Evolutionary conservation across 108 stramenopile species (phyloP).

Genomic region (Pseudonitzschia pungens): DNA sequence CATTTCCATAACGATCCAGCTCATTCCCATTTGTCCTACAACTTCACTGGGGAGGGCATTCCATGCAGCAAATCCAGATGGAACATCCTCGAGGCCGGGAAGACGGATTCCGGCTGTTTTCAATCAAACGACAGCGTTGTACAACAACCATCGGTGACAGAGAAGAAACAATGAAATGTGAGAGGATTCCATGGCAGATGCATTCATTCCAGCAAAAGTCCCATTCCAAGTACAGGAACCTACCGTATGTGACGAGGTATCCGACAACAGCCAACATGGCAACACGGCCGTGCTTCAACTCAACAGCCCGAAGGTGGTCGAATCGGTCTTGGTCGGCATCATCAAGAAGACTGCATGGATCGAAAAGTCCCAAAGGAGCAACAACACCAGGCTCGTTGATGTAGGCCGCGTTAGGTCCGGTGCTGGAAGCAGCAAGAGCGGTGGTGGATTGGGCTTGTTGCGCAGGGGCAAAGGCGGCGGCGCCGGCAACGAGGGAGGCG

Average conservation of each 20-base stretch:
- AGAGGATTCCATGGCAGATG: not conserved
- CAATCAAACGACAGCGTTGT: not conserved
- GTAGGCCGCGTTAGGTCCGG: conserved; percentile 44
- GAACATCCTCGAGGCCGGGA: conserved; percentile 47
- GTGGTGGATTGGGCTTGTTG: conserved; percentile 32
- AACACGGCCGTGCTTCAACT: conserved; percentile 63
- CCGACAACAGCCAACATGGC: conserved; percentile 58
- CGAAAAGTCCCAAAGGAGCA: conserved; percentile 83
- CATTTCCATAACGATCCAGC: conserved; percentile 24
- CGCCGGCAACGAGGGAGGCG: conserved; percentile 66
- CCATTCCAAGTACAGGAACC: not conserved
- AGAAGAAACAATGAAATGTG: not conserved
- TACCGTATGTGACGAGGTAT: conserved; percentile 42
- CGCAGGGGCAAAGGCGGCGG: conserved; percentile 77
- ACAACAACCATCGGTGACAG: not conserved
- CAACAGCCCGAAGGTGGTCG: conserved; percentile 76
- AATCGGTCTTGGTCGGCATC: conserved; percentile 41
- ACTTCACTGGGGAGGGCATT: conserved; percentile 50
- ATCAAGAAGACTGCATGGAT: conserved; percentile 60
- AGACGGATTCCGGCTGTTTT: conserved; percentile 10
- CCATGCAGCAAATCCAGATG: conserved; percentile 77
- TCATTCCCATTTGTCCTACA: conserved; percentile 16
- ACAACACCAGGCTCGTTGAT: conserved; percentile 80
- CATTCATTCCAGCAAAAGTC: not conserved
- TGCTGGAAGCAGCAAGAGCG: conserved; percentile 28